These are phyloP conservation scores for Pythium coloratum DNA, from an alignment of 352 stramenopile genomes.

Conservation along the genomic window DNA sequence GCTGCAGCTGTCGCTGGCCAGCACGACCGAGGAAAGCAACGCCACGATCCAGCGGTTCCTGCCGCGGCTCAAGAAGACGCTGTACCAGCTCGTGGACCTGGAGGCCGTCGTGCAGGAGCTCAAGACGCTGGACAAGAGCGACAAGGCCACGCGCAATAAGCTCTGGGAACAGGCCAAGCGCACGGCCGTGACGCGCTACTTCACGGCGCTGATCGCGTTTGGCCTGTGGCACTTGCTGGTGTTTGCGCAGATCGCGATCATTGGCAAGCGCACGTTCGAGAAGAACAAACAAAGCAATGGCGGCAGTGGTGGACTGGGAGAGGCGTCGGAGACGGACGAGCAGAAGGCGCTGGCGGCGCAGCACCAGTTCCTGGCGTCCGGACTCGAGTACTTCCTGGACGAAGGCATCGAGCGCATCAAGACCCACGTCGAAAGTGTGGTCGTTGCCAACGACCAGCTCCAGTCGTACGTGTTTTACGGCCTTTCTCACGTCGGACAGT, in stretches of 20 bases:
- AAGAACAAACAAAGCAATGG: constrained; percentile 35
- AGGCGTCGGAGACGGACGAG: constrained; percentile 23
- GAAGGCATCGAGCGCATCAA: constrained; percentile 63
- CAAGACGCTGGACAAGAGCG: constrained; percentile 67
- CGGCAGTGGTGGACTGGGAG: neutral
- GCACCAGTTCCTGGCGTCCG: constrained; percentile 70
- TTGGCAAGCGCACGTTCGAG: constrained; percentile 77
- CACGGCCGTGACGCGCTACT: constrained; percentile 69
- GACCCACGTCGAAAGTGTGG: constrained; percentile 54
- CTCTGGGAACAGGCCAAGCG: constrained; percentile 79
- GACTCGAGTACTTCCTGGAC: constrained; percentile 80
- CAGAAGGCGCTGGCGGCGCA: constrained; percentile 49
- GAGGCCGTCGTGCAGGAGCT: constrained; percentile 74
- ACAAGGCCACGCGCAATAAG: constrained; percentile 53
- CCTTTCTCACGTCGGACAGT: neutral
- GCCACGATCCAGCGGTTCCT: constrained; percentile 77
- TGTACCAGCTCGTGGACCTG: constrained; percentile 66
- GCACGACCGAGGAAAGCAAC: constrained; percentile 74
- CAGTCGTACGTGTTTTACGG: constrained; percentile 37
- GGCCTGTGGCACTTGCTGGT: constrained; percentile 79
- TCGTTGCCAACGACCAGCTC: constrained; percentile 50
- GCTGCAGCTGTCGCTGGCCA: constrained; percentile 65
- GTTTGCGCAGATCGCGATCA: constrained; percentile 75
- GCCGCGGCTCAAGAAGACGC: constrained; percentile 54
- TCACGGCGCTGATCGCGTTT: constrained; percentile 73